Evolutionary conservation across 2,329 filamentous ascomycete species (phyloP).

Genomic region (Parafenestella ontariensis): DNA sequence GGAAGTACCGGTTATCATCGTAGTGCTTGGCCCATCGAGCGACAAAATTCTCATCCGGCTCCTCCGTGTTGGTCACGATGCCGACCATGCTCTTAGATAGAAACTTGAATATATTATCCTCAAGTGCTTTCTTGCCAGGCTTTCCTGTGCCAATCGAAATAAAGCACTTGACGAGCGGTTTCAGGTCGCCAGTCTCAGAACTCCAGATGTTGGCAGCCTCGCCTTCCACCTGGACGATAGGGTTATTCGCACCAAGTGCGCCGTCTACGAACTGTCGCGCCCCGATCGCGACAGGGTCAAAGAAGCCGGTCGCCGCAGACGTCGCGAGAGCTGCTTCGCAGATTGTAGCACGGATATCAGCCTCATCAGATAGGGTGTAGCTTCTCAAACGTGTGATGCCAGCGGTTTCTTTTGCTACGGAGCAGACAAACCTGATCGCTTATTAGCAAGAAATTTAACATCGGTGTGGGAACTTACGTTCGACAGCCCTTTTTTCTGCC

Average conservation of each 20-base stretch:
- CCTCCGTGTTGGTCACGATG: conserved; percentile 16
- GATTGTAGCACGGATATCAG: conserved; percentile 25
- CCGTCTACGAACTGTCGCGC: conserved; percentile 52
- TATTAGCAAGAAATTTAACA: not conserved
- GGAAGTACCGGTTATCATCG: conserved; percentile 9
- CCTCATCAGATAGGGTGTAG: conserved; percentile 10
- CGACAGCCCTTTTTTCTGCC: not conserved
- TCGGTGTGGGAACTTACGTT: not conserved
- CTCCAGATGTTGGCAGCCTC: conserved; percentile 32
- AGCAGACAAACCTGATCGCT: conserved; percentile 4
- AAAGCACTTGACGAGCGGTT: conserved; percentile 16
- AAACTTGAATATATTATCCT: conserved; percentile 10
- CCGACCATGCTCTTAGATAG: conserved; percentile 6
- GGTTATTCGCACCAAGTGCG: conserved; percentile 51
- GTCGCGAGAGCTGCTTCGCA: conserved; percentile 37
- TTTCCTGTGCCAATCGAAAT: conserved; percentile 16
- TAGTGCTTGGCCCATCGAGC: conserved; percentile 1
- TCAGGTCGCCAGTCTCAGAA: conserved; percentile 1
- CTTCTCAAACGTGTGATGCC: conserved; percentile 51
- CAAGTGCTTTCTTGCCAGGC: conserved; percentile 4
- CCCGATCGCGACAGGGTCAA: conserved; percentile 48
- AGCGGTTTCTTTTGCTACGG: conserved; percentile 48
- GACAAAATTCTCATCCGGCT: conserved; percentile 7
- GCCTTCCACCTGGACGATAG: conserved; percentile 49
- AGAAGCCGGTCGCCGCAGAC: conserved; percentile 33